These are phyloP conservation scores for Vaccinium macrocarpon DNA, from an alignment of 148 eudicot genomes.

Conservation along the genomic window DNA sequence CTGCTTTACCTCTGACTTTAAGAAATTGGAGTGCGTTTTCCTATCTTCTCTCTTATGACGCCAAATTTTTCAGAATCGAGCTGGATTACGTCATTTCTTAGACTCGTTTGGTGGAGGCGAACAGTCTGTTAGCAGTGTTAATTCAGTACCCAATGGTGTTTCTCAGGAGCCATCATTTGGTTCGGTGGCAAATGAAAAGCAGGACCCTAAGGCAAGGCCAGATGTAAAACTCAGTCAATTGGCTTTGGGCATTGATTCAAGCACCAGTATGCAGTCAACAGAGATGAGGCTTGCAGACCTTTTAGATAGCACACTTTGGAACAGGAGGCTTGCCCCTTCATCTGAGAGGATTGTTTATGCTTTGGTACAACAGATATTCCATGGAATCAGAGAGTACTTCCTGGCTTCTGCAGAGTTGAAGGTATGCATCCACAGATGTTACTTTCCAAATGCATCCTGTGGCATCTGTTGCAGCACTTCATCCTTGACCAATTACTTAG, in stretches of 20 bases:
- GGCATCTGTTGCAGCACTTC: not conserved
- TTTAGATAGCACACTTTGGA: slow-evolving; percentile 94
- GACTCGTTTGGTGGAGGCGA: slow-evolving; percentile 93
- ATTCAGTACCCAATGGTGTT: slow-evolving; percentile 32
- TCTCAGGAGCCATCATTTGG: slow-evolving; percentile 56
- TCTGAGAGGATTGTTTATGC: slow-evolving; percentile 98
- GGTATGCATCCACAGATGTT: slow-evolving; percentile 35
- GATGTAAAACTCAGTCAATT: slow-evolving; percentile 58
- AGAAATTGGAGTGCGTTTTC: not conserved
- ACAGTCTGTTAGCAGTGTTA: slow-evolving; percentile 42
- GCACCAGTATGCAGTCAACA: slow-evolving; percentile 52
- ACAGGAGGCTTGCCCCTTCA: slow-evolving; percentile 94
- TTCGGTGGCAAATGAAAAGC: slow-evolving; percentile 43
- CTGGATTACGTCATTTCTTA: slow-evolving; percentile 91
- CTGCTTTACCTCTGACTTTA: not conserved
- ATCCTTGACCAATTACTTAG: not conserved
- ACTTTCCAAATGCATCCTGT: not conserved
- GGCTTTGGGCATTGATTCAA: slow-evolving; percentile 58
- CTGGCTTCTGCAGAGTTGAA: slow-evolving; percentile 91
- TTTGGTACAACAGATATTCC: slow-evolving; percentile 94
- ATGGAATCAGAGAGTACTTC: slow-evolving; percentile 95
- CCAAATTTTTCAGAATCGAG: slow-evolving; percentile 74
- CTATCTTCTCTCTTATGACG: slow-evolving; percentile 6
- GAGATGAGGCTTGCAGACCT: slow-evolving; percentile 97
- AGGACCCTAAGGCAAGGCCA: slow-evolving; percentile 49